A percentile compares a stretch with the other conserved stretches of the same genome.
phyloP scores from a whole-genome alignment of 129 eudicot species.

The Ambrosia artemisiifolia region DNA sequence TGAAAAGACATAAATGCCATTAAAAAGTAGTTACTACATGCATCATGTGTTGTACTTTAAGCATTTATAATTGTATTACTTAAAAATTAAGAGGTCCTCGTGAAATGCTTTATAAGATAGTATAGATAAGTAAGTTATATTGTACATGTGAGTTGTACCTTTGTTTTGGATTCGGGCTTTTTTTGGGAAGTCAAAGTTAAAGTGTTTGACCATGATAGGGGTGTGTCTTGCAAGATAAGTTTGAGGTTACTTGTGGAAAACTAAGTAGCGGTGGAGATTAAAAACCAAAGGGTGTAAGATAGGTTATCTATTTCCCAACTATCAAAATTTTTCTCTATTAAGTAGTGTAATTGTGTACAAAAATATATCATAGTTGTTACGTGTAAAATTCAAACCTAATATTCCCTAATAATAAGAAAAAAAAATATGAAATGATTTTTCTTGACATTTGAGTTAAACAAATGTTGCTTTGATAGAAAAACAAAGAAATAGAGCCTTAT shows the following conservation, averaged over 20 bases:
- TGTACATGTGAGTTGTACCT: not conserved
- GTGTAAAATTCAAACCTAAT: conserved; percentile 6
- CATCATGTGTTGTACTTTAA: no score
- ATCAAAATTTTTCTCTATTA: not conserved
- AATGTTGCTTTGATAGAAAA: no score
- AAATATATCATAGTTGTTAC: not conserved
- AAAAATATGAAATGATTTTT: not conserved
- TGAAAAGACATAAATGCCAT: no score
- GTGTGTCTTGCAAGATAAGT: conserved; percentile 15
- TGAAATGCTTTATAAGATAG: no score
- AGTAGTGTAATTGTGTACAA: not conserved
- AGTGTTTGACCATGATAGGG: conserved; percentile 9
- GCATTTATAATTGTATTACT: no score
- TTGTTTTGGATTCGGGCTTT: not conserved
- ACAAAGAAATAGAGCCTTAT: no score
- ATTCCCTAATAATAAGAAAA: not conserved
- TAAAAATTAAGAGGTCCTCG: no score
- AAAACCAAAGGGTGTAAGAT: conserved; percentile 25
- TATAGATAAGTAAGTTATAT: no score
- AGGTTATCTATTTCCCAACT: conserved; percentile 28
- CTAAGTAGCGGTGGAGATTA: conserved; percentile 22
- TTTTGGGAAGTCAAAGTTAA: not conserved
- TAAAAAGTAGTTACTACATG: no score
- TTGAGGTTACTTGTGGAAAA: conserved; percentile 33
- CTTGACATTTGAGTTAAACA: no score